These are phyloP conservation scores for Aspergillus oerlinghausenensis DNA, from an alignment of 2,329 filamentous ascomycete genomes.

Conservation along the genomic window DNA sequence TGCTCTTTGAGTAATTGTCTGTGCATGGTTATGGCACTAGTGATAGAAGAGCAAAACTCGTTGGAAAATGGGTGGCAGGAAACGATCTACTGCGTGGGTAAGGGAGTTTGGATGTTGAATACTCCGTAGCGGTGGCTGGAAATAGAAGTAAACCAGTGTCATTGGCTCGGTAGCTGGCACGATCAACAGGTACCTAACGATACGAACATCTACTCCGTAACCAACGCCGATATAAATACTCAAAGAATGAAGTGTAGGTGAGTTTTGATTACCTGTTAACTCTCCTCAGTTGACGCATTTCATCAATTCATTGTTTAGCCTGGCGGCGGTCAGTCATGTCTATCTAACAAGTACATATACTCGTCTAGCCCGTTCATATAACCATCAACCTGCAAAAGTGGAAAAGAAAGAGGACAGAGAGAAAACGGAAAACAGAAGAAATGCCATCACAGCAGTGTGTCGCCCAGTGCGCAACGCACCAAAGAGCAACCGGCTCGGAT, in stretches of 20 bases:
- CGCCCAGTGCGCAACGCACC: constrained; percentile 85
- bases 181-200: neutral
- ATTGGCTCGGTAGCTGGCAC: neutral
- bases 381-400: neutral
- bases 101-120: constrained; percentile 11
- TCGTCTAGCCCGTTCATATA: constrained; percentile 1
- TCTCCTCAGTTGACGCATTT: neutral
- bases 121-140: constrained; percentile 20
- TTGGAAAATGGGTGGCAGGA: constrained; percentile 9
- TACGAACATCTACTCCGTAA: neutral
- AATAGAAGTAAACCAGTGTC: neutral
- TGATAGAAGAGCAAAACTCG: constrained; percentile 2
- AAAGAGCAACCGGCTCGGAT: constrained; percentile 86
- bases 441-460: constrained; percentile 71
- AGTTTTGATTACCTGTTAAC: neutral
- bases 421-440: neutral
- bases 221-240: too few relatives aligned
- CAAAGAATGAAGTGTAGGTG: too few relatives aligned
- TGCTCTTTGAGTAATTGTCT: neutral
- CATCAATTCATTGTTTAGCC: neutral
- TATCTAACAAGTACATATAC: neutral
- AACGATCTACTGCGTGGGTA: neutral
- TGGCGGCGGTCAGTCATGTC: neutral
- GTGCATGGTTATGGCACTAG: neutral
- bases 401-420: neutral